Evolutionary conservation across 495 filamentous ascomycete species (phyloP).

Genomic region (Massariosphaeria phaeospora): DNA sequence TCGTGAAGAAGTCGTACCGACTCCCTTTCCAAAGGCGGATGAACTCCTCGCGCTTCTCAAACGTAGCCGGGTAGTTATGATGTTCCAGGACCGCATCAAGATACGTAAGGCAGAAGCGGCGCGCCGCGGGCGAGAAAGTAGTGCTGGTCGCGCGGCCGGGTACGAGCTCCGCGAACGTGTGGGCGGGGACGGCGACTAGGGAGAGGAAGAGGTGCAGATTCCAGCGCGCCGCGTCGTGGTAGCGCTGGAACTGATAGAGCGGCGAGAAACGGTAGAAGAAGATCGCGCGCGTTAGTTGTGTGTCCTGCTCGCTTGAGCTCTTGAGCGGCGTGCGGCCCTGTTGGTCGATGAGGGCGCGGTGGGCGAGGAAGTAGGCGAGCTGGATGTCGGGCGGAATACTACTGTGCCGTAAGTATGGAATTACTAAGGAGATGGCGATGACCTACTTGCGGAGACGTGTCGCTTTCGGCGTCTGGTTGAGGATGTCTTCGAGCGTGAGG

Average conservation of each 20-base stretch:
- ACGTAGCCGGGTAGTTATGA: neutral
- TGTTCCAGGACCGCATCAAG: conserved; percentile 2
- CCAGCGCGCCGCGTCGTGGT: conserved; percentile 10
- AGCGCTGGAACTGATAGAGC: conserved; percentile 7
- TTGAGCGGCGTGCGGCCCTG: neutral
- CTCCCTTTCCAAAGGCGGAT: neutral
- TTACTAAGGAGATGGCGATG: neutral
- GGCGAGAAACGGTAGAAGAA: conserved; percentile 14
- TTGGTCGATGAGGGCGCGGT: neutral
- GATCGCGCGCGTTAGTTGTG: conserved; percentile 6
- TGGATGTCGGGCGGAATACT: conserved; percentile 15
- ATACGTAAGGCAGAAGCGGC: neutral
- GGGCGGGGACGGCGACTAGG: neutral
- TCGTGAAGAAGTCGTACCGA: neutral
- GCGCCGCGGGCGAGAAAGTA: neutral
- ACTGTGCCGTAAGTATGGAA: neutral
- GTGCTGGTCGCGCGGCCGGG: neutral
- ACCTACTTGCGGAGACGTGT: neutral
- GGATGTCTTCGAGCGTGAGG: conserved; percentile 3
- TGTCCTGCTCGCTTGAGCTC: neutral
- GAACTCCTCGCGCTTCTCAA: neutral
- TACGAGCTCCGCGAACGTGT: neutral
- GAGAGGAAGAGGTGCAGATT: conserved; percentile 8
- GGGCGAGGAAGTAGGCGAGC: conserved; percentile 12
- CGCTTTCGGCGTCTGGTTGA: neutral